Conservation (phyloP, 2,329 filamentous ascomycete species). For the Diaporthe ilicicola region DNA sequence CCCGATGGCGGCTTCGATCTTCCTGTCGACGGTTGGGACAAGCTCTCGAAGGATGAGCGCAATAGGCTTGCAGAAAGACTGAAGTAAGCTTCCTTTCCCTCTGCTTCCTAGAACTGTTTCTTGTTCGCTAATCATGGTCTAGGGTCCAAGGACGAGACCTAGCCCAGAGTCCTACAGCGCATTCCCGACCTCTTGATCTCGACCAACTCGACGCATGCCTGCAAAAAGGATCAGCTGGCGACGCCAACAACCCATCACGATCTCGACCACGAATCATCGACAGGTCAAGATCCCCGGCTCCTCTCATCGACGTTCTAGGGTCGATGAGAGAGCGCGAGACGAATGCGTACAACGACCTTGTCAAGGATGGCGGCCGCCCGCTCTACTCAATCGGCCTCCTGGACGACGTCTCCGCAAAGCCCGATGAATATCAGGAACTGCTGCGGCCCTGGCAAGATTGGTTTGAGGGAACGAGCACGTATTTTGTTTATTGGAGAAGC, state of each 20-base stretch:
- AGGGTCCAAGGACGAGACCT: too few species aligned
- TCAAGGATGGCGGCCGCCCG: conserved; percentile 44
- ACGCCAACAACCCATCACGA: too few species aligned
- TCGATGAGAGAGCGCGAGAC: conserved; percentile 31
- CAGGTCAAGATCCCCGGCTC: too few species aligned
- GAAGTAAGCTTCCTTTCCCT: neutral
- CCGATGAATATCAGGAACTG: conserved; percentile 39
- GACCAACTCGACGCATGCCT: conserved; percentile 35
- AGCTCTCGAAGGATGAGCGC: neutral
- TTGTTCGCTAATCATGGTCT: too few species aligned
- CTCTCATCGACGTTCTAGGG: too few species aligned
- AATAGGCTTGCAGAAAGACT: neutral
- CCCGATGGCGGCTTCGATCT: neutral
- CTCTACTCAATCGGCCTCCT: conserved; percentile 41
- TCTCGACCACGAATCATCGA: too few species aligned
- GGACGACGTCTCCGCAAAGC: conserved; percentile 37
- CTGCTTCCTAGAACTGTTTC: neutral
- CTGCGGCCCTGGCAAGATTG: conserved; percentile 40
- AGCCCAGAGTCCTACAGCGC: conserved; percentile 17
- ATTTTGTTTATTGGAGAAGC: neutral
- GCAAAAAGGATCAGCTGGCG: too few species aligned
- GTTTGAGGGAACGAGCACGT: neutral
- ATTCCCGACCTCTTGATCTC: conserved; percentile 35
- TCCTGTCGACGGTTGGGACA: neutral
- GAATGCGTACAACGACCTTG: conserved; percentile 40